Evolutionary conservation across 2,329 filamentous ascomycete species (phyloP).

Genomic region (Cordyceps pruinosa): DNA sequence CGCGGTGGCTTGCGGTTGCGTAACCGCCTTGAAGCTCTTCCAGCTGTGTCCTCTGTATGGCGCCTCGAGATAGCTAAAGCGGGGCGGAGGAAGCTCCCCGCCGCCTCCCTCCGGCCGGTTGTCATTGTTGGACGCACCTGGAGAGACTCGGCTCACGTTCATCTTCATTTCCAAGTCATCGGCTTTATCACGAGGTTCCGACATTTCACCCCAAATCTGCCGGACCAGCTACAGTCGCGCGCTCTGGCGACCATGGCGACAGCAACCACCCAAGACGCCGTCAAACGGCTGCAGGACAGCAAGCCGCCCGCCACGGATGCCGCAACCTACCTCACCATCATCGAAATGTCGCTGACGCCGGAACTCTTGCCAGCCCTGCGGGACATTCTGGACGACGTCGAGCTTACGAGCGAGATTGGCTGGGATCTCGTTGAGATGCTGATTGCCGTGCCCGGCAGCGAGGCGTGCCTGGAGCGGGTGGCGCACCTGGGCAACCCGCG

Average conservation of each 20-base stretch:
- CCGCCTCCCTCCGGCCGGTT: neutral
- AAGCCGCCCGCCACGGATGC: constrained; percentile 52
- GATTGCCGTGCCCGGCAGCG: constrained; percentile 59
- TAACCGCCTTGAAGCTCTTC: no score
- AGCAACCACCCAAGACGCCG: constrained; percentile 32
- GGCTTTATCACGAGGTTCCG: neutral
- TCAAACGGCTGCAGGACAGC: constrained; percentile 41
- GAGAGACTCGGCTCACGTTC: neutral
- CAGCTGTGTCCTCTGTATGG: neutral
- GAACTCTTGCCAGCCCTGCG: constrained; percentile 62
- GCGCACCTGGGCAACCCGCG: constrained; percentile 72
- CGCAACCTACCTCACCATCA: constrained; percentile 70
- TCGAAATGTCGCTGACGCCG: constrained; percentile 64
- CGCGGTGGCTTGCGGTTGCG: constrained; percentile 1
- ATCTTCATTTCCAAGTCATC: neutral
- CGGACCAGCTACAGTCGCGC: neutral
- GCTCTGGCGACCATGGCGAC: constrained; percentile 23
- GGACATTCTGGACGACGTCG: constrained; percentile 59
- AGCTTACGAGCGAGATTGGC: constrained; percentile 68
- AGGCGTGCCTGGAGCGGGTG: constrained; percentile 64
- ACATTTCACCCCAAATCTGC: neutral
- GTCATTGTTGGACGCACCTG: neutral
- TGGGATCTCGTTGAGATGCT: constrained; percentile 79
- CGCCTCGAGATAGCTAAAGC: constrained; percentile 6
- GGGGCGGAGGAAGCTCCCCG: neutral